Evolutionary conservation across 768 basidiomycete species (phyloP), one percentile per base, ranked within the genome.

Genomic region (Clitopilus passeckerianus): DNA sequence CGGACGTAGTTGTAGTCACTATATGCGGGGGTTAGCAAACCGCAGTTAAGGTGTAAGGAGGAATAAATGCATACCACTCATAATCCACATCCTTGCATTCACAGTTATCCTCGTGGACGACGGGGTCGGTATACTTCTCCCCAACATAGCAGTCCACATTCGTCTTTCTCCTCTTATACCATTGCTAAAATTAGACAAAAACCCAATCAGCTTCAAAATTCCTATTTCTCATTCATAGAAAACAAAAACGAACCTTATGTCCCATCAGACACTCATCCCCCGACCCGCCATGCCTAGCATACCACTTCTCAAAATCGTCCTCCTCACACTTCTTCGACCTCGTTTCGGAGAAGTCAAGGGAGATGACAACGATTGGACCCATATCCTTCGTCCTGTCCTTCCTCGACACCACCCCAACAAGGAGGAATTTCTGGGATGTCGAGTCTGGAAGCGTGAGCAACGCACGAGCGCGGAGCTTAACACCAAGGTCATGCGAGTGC

Each of bases 371-470:
- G 61, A 89, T 87, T 0, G 84, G 80, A 9, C 87, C 86, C 0
- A 79, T 68, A 0, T 73, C 74, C n/a, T 72, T 68, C 27, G 70
- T 75, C 64, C 83, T 77, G 56, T 91, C 86, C 12, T 78, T 72
- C 20, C 86, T 83, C 1, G 84, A 75, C 12, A 94, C 79, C 60
- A 89, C 87, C 5, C 90, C 97, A 23, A 97, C 80, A 7, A 99
- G 78, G 8, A 98, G 68, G 77, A 98, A 98, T 72, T 96, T 98
- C 69, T 97, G 96, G 0, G 93, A 95, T 0, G 97, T 98, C 12
- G 93, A 93, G 65, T 99, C 97, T 0, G 93, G 92, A 5, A 98
- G 82, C 3, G 94, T 97, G 43, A 90, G 86, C n/a, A 99, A 76
- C 0, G 85, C 85, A 7, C 85, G 80, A 0, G 92, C 87, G 20